Percentiles rank a stretch among this genome's conserved stretches.
Evolutionary conservation across 257 asterid genomes (phyloP).

Genomic region (Fraxinus americana): DNA sequence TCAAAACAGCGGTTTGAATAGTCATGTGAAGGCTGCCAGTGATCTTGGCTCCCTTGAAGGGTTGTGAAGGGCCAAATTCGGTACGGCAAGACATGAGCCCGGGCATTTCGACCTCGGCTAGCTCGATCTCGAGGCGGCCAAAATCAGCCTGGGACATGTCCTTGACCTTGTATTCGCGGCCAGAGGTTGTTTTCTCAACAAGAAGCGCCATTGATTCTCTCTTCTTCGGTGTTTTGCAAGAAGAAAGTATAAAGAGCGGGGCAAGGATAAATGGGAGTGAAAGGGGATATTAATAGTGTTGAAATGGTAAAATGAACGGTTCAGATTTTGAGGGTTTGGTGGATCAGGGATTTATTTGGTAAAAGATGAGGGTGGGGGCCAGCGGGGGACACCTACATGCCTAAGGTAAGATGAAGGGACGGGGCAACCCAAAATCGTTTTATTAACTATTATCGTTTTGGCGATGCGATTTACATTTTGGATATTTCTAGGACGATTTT

Average conservation of each 20-base stretch:
- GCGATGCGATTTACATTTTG: too few species aligned
- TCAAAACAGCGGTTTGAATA: slow-evolving; percentile 2
- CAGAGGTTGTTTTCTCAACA: slow-evolving; percentile 1
- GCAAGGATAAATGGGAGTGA: background rate
- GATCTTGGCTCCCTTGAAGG: slow-evolving; percentile 4
- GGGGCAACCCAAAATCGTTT: background rate
- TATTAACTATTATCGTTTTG: too few species aligned
- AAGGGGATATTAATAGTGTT: background rate
- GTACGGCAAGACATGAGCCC: slow-evolving; percentile 7
- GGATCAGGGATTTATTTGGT: slow-evolving; percentile 2
- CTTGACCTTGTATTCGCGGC: slow-evolving; percentile 6
- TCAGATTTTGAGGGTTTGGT: background rate
- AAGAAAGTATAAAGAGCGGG: background rate
- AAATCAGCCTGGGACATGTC: slow-evolving; percentile 8
- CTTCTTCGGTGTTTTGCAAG: background rate
- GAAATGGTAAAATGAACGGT: background rate
- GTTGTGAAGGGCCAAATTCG: slow-evolving; percentile 5
- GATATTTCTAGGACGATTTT: too few species aligned
- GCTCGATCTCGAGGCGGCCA: background rate
- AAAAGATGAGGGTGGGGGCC: background rate
- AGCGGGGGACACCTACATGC: background rate
- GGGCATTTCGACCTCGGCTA: slow-evolving; percentile 8
- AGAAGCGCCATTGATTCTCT: slow-evolving; percentile 6
- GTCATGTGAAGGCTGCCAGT: slow-evolving; percentile 6
- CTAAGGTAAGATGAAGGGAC: background rate